A percentile compares a stretch with the other conserved stretches of the same genome.
phyloP scores from a whole-genome alignment of 352 stramenopile species.

The Phytophthora sp. region DNA sequence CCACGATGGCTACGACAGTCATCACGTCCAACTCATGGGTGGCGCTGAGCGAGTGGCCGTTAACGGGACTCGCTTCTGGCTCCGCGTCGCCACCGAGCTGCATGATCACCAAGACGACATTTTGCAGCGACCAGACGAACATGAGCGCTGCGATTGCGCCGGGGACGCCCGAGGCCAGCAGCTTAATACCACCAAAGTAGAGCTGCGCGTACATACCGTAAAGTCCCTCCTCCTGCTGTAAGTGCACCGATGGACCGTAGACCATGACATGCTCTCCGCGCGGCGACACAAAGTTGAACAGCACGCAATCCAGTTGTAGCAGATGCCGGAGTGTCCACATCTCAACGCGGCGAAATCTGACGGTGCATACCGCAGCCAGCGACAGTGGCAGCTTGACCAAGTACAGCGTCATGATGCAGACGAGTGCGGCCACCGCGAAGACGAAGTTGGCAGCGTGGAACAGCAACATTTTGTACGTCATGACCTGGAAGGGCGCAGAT shows the following conservation, averaged over 20 bases:
- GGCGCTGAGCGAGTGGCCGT: conserved; percentile 28
- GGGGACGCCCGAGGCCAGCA: conserved; percentile 54
- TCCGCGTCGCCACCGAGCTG: conserved; percentile 9
- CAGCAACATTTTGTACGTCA: conserved; percentile 63
- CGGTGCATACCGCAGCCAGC: not conserved
- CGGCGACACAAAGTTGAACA: conserved; percentile 72
- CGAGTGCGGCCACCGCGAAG: conserved; percentile 43
- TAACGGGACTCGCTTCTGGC: conserved; percentile 3
- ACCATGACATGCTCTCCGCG: conserved; percentile 54
- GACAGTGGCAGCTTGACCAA: conserved; percentile 31
- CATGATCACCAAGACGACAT: conserved; percentile 31
- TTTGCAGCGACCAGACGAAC: conserved; percentile 59
- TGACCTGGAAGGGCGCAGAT: conserved; percentile 52
- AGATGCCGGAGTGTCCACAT: conserved; percentile 41
- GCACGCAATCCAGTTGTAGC: conserved; percentile 47
- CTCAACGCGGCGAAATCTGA: conserved; percentile 34
- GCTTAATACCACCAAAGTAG: conserved; percentile 65
- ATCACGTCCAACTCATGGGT: conserved; percentile 53
- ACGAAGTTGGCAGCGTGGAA: conserved; percentile 63
- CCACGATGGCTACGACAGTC: conserved; percentile 46
- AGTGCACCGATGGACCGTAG: conserved; percentile 43
- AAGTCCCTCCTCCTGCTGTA: conserved; percentile 38
- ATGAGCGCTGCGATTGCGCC: conserved; percentile 46
- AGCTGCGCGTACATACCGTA: conserved; percentile 54
- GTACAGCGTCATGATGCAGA: conserved; percentile 41